phyloP scores from a whole-genome alignment of 495 filamentous ascomycete species.

The Aspergillus nanangensis region DNA sequence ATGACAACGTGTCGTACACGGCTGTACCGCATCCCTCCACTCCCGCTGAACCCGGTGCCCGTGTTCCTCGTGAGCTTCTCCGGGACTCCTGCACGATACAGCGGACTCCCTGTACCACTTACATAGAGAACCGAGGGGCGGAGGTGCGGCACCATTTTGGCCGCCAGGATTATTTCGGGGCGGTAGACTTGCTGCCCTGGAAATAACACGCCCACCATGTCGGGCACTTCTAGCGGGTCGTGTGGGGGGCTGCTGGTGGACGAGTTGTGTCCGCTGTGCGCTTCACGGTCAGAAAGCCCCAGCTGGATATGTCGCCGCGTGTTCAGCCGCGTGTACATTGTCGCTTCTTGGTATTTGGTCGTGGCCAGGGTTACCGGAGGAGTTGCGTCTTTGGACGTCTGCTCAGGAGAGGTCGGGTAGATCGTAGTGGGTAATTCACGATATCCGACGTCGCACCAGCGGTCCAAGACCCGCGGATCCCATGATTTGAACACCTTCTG shows the following conservation, averaged over 20 bases:
- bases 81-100: slow-evolving; percentile 34
- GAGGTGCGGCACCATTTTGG: slow-evolving; percentile 52
- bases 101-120: slow-evolving; percentile 53
- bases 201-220: slow-evolving; percentile 15
- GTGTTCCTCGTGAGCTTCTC: slow-evolving; percentile 15
- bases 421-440: slow-evolving; percentile 46
- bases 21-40: slow-evolving; percentile 26
- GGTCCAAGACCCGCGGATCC: slow-evolving; percentile 58
- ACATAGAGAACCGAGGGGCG: slow-evolving; percentile 66
- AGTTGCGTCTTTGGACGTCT: slow-evolving; percentile 8
- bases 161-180: slow-evolving; percentile 53
- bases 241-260: slow-evolving; percentile 11
- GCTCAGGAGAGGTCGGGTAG: slow-evolving; percentile 26
- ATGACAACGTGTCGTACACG: slow-evolving; percentile 12
- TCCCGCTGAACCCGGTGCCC: slow-evolving; percentile 27
- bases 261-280: slow-evolving; percentile 6
- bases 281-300: slow-evolving; percentile 1
- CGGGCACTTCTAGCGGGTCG: slow-evolving; percentile 18
- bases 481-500: slow-evolving; percentile 54
- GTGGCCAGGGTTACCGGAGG: slow-evolving; percentile 43
- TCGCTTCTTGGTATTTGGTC: slow-evolving; percentile 44
- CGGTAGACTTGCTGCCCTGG: slow-evolving; percentile 51
- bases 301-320: slow-evolving; percentile 8
- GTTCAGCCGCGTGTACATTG: slow-evolving; percentile 35
- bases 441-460: slow-evolving; percentile 51